Base-by-base conservation (phyloP, 441 rosid species). In the Caryocar brasiliense region DNA sequence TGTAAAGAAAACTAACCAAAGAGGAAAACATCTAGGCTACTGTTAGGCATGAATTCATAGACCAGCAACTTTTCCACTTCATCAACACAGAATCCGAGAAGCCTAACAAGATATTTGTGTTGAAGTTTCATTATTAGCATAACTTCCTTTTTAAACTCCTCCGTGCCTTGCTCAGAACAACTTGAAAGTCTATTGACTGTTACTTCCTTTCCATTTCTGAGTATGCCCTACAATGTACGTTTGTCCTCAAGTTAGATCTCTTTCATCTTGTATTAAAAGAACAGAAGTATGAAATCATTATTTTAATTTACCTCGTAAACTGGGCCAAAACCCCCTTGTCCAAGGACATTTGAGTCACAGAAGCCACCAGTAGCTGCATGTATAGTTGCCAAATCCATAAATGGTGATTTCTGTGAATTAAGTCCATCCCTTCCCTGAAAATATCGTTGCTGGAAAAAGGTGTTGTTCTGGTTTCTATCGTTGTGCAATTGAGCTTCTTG, bases 181-280 rank as follows among this genome's bases (percentile, higher is more conserved):
- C 57, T 55, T 29, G 81, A 67, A 21, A 76, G 73, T 49, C 81
- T 67, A 46, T 76, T 72, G 15, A 76, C 66, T 22, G 78, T 76
- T 40, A 76, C 55, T 59, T 72, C 63, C 54, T 38, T 67, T 46
- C 76, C 78, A 49, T 64, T 70, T 25, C 27, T 18, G 5, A 76
- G 46, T 40, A 48, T 39, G 13, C 74, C 81, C 78, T 76, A 18
- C 8, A 40, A 7, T 4, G n/a, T n/a, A n/a, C n/a, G n/a, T n/a
- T n/a, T n/a, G n/a, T n/a, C n/a, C n/a, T n/a, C 2, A 12, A 52
- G 18, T 24, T 11, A 40, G 23, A 20, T 34, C 14, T 36, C 7
- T 35, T 25, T 6, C n/a, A n/a, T n/a, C n/a, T n/a, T n/a, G n/a
- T n/a, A n/a, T n/a, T n/a, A n/a, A n/a, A n/a, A n/a, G n/a, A n/a